phyloP scores from a whole-genome alignment of 1,284 basidiomycete species.

The Ceratobasidium sp. region DNA sequence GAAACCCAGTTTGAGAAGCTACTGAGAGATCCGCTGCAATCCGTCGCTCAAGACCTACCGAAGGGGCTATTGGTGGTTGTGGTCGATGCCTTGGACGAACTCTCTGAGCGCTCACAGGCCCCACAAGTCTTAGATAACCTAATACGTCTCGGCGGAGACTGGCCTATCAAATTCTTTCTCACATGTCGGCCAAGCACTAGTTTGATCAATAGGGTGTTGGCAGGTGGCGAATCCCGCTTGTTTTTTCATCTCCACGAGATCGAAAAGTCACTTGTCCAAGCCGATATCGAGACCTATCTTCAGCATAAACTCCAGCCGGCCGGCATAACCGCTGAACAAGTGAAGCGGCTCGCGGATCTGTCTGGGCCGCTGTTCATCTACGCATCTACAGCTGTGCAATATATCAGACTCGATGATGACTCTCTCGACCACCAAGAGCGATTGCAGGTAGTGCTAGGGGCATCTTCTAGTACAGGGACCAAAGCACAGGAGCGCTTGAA shows the following conservation, averaged over 20 bases:
- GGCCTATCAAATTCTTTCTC: constrained; percentile 24
- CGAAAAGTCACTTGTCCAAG: no score
- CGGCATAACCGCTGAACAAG: no score
- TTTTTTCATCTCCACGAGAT: no score
- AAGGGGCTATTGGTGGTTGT: constrained; percentile 10
- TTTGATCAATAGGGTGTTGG: neutral
- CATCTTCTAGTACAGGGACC: neutral
- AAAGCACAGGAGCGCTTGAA: neutral
- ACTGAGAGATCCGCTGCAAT: neutral
- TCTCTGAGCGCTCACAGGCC: neutral
- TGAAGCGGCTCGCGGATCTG: no score
- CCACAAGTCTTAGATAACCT: neutral
- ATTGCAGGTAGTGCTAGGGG: no score
- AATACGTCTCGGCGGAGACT: neutral
- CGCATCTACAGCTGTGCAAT: no score
- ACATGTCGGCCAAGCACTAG: constrained; percentile 30
- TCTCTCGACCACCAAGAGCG: no score
- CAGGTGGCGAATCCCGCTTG: no score
- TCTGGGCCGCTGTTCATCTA: no score
- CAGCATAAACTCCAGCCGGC: no score
- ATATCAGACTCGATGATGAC: no score
- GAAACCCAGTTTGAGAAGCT: constrained; percentile 27
- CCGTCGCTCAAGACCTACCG: neutral
- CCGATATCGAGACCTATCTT: no score
- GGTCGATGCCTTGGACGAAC: constrained; percentile 36